Percentiles rank a stretch among this genome's conserved stretches.
Conservation (phyloP, 2,329 filamentous ascomycete species). For the Penicillium freii region DNA sequence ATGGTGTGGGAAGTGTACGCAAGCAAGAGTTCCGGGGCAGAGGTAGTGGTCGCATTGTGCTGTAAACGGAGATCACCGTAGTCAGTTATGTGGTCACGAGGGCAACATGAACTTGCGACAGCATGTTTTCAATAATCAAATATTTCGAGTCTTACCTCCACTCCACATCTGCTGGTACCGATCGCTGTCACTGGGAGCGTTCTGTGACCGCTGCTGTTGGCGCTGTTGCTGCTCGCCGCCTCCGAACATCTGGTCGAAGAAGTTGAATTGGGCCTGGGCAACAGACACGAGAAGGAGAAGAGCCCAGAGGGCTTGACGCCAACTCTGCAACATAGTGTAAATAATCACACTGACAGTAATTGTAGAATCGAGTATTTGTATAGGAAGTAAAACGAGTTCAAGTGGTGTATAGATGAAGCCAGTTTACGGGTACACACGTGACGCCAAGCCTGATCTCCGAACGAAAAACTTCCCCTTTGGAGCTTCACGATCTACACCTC, state of each 20-base stretch:
- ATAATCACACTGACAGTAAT: neutral
- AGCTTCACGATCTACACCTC: constrained; percentile 18
- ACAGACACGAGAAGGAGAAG: constrained; percentile 60
- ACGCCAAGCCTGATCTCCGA: constrained; percentile 28
- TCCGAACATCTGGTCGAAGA: constrained; percentile 98
- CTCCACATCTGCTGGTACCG: constrained; percentile 75
- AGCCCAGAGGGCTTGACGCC: constrained; percentile 32
- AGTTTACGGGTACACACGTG: constrained; percentile 31
- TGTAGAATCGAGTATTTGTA: neutral
- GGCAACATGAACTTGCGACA: constrained; percentile 1
- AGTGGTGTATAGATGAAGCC: constrained; percentile 28
- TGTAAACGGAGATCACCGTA: constrained; percentile 36
- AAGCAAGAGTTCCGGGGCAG: constrained; percentile 89
- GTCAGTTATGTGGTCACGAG: constrained; percentile 14
- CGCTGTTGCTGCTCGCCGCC: constrained; percentile 57
- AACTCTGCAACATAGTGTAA: constrained; percentile 28
- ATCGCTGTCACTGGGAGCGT: constrained; percentile 77
- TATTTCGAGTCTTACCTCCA: constrained; percentile 52
- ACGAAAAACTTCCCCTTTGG: constrained; percentile 31
- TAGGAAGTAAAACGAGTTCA: neutral
- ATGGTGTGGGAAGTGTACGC: constrained; percentile 94
- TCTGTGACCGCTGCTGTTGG: constrained; percentile 61
- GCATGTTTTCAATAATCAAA: neutral
- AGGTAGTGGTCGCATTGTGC: constrained; percentile 92
- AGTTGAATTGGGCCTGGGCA: constrained; percentile 80